Evolutionary conservation across 2,329 filamentous ascomycete species (phyloP).

Genomic region (Botrytis cinerea): DNA sequence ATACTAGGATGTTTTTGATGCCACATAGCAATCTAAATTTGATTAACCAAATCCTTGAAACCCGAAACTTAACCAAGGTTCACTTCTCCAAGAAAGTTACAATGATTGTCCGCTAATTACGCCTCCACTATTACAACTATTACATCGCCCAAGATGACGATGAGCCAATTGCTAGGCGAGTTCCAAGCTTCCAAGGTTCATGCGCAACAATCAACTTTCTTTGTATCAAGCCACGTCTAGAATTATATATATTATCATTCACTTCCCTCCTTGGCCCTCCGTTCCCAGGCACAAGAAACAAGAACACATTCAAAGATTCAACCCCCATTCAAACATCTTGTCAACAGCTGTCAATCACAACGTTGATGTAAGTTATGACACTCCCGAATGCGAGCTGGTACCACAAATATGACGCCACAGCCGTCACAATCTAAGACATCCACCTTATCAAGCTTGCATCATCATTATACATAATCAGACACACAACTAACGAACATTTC

Average conservation of each 20-base stretch:
- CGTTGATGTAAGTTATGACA: conserved; percentile 2
- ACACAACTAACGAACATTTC: not conserved
- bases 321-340: not conserved
- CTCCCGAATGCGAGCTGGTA: not conserved
- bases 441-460: not conserved
- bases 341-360: not conserved
- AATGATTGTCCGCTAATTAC: conserved; percentile 8
- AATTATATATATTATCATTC: conserved; percentile 16
- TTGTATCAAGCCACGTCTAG: conserved; percentile 19
- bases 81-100: not conserved
- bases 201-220: conserved; percentile 7
- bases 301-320: not conserved
- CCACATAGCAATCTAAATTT: not conserved
- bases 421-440: not conserved
- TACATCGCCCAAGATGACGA: conserved; percentile 6
- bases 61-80: not conserved
- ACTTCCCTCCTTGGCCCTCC: conserved; percentile 1
- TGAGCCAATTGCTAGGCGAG: conserved; percentile 8
- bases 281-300: not conserved
- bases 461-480: not conserved
- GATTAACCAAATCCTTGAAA: not conserved
- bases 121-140: conserved; percentile 23
- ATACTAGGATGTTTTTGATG: not conserved
- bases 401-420: conserved; percentile 15
- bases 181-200: conserved; percentile 25